Evolutionary conservation across 2,329 filamentous ascomycete genomes (phyloP), one percentile per base, ranked within the genome.

Genomic region (Mariannaea elegans): DNA sequence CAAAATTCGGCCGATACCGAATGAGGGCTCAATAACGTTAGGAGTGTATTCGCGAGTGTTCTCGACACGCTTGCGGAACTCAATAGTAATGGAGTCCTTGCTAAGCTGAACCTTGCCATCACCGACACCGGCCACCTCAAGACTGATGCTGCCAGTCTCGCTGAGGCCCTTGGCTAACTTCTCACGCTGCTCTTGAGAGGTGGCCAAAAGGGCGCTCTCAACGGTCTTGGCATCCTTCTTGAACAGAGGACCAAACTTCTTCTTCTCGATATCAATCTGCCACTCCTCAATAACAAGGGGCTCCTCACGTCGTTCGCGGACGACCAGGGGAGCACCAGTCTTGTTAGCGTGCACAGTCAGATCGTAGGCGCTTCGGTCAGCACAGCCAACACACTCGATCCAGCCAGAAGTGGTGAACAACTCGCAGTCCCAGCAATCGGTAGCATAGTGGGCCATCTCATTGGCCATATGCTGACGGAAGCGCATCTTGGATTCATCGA

Each of bases 341-440:
- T 93, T 94, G 80, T 97, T 94, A 74, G 90, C 89, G 79, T 98
- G 95, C 9, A 97, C 94, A 32, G 87, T 90, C 75, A 98, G 78
- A 78, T 99, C 95, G 77, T 97, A 99, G 18, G 95, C 95, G 75
- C 92, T 97, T 71, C 95, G 88, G 76, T 97, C 94, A 62, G 95
- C 95, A 77, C 95, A 98, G 63, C 95, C 95, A 72, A 98, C 94
- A 76, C 94, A 98, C 82, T 99, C 95, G 64, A 98, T 92, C 95
- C 95, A 99, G 75, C 95, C 95, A 72, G 94, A 94, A 62, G 91
- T 94, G 58, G 92, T 98, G 64, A 91, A 83, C 55, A 99, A 82
- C 78, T 99, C 95, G 13, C 93, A 94, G 77, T 99, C 95, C 95
- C 95, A 98, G 81, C 95, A 99, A 81, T 99, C 95, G 56, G 89